Evolutionary conservation across 352 stramenopile species (phyloP).

Genomic region (Globisporangium splendens): DNA sequence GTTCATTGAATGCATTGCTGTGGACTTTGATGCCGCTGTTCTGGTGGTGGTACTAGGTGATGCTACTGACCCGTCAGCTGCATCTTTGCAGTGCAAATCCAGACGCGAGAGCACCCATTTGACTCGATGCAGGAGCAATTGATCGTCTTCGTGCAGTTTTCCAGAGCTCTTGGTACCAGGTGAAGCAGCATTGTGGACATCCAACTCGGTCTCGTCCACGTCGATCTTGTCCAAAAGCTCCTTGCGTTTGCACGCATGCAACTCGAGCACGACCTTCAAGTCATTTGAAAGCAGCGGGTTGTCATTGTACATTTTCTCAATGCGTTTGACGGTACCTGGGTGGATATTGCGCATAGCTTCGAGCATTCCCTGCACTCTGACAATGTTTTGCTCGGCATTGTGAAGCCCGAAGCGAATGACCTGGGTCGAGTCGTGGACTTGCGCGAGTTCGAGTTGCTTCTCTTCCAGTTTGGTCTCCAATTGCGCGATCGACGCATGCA

Average conservation of each 20-base stretch:
- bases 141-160: constrained; percentile 25
- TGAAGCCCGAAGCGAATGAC: constrained; percentile 67
- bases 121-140: constrained; percentile 63
- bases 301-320: constrained; percentile 66
- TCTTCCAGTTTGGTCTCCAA: constrained; percentile 54
- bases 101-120: constrained; percentile 78
- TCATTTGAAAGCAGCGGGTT: constrained; percentile 66
- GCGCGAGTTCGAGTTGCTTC: constrained; percentile 65
- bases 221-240: constrained; percentile 51
- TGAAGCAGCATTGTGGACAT: constrained; percentile 35
- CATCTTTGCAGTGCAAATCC: constrained; percentile 26
- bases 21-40: too few species aligned
- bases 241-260: constrained; percentile 40
- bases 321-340: constrained; percentile 56
- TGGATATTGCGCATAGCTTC: constrained; percentile 66
- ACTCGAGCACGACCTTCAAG: constrained; percentile 51
- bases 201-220: constrained; percentile 51
- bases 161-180: background rate
- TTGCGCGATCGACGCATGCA: constrained; percentile 51
- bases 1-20: constrained; percentile 29
- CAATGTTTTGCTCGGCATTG: constrained; percentile 69
- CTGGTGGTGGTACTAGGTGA: too few species aligned
- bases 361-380: constrained; percentile 63
- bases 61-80: too few species aligned
- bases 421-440: constrained; percentile 58